Percentiles rank a stretch among this genome's conserved stretches.
Evolutionary conservation across 2,329 filamentous ascomycete genomes (phyloP).

Genomic region (Neonectria ditissima): DNA sequence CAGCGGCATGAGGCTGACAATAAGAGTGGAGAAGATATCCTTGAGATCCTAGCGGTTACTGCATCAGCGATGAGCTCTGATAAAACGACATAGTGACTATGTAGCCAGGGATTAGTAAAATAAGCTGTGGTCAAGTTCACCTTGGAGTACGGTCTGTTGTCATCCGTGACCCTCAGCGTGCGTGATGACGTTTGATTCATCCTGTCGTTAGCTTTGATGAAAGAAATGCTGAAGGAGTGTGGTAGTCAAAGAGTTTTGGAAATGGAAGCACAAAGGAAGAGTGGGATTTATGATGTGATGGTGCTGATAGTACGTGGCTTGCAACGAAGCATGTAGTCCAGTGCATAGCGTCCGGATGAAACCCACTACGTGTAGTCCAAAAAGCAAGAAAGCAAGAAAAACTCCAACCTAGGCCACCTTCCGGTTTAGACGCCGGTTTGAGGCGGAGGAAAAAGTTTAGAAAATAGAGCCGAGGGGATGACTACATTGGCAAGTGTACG

Average conservation of each 20-base stretch:
- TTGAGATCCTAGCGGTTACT: slow-evolving; percentile 81
- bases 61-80: not conserved
- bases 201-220: not conserved
- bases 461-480: not conserved
- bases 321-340: not conserved
- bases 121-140: slow-evolving; percentile 63
- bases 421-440: not conserved
- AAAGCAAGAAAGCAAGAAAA: not conserved
- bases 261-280: not conserved
- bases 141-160: slow-evolving; percentile 93
- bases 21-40: slow-evolving; percentile 92
- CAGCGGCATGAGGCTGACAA: slow-evolving; percentile 89
- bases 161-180: slow-evolving; percentile 95
- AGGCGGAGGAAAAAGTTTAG: not conserved
- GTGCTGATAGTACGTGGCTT: not conserved
- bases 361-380: not conserved
- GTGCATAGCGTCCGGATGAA: not conserved
- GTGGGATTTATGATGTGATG: not conserved
- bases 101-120: not conserved
- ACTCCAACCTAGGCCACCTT: not conserved
- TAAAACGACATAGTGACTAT: not conserved
- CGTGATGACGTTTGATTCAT: slow-evolving; percentile 85
- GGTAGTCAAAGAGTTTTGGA: not conserved
- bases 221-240: not conserved
- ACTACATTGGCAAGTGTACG: not conserved